Evolutionary conservation across 2,329 filamentous ascomycete genomes (phyloP).

Genomic region (Elsinoe australis): DNA sequence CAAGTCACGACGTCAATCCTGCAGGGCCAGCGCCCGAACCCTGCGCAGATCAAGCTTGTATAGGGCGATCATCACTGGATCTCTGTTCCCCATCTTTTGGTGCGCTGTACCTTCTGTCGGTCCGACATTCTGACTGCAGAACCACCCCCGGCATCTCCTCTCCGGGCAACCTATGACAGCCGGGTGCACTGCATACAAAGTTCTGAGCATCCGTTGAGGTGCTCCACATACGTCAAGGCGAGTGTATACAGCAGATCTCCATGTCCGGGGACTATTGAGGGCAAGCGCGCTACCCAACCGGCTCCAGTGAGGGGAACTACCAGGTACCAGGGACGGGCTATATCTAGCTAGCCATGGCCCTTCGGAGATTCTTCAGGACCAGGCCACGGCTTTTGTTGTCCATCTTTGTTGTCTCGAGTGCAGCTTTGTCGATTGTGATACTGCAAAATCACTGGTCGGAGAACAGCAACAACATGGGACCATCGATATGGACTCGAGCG

Average conservation of each 20-base stretch:
- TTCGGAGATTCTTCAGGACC: background rate
- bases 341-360: background rate
- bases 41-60: background rate
- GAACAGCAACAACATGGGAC: background rate
- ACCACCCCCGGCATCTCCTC: background rate
- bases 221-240: background rate
- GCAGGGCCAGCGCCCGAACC: background rate
- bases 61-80: background rate
- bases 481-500: background rate
- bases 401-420: background rate
- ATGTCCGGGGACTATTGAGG: background rate
- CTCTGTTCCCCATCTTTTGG: background rate
- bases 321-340: background rate
- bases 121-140: background rate
- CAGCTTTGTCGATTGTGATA: background rate
- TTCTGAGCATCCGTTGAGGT: background rate
- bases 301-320: too few relatives aligned
- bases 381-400: background rate
- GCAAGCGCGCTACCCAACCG: background rate
- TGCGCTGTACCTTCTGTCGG: background rate
- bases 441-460: background rate
- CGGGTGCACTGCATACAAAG: background rate
- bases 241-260: background rate
- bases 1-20: background rate
- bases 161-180: background rate